These are phyloP conservation scores for Pseudonitzschia multiseries DNA, from an alignment of 108 stramenopile species.

Conservation along the genomic window DNA sequence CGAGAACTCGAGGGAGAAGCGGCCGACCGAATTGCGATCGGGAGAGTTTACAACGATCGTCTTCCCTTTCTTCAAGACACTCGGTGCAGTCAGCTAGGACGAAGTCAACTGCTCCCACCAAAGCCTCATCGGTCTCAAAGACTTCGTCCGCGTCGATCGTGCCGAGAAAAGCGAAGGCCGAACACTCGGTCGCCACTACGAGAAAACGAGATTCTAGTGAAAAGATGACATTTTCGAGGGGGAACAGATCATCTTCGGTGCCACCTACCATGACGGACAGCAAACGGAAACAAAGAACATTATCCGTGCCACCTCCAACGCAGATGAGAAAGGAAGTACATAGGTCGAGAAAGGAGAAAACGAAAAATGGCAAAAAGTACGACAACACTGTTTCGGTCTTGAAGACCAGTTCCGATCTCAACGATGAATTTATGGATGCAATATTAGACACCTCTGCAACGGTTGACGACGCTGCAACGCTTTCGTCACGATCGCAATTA, in stretches of 20 bases:
- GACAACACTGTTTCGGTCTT: not conserved
- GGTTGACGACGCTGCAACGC: not conserved
- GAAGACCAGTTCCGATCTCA: not conserved
- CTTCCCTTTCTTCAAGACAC: conserved; percentile 2
- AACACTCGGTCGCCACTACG: too few species aligned
- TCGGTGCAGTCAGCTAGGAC: conserved; percentile 1
- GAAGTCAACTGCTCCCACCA: not conserved
- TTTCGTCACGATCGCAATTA: not conserved
- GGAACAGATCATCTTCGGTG: conserved; percentile 6
- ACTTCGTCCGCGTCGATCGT: not conserved
- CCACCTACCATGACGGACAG: conserved; percentile 1
- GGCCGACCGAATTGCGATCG: conserved; percentile 7
- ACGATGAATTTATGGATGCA: conserved; percentile 3
- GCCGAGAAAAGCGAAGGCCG: not conserved
- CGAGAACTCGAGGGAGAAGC: conserved; percentile 5
- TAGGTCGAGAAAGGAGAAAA: too few species aligned
- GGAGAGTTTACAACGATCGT: conserved; percentile 8
- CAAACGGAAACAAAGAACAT: conserved; percentile 9
- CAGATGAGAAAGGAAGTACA: not conserved
- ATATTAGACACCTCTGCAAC: conserved; percentile 4
- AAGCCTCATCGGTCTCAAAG: not conserved
- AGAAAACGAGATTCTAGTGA: not conserved
- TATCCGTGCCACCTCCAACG: conserved; percentile 6
- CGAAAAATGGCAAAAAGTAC: not conserved
- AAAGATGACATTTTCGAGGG: not conserved